These are phyloP conservation scores for Ogataea thermomethanolica DNA, from an alignment of 805 yeast species.

Conservation along the genomic window DNA sequence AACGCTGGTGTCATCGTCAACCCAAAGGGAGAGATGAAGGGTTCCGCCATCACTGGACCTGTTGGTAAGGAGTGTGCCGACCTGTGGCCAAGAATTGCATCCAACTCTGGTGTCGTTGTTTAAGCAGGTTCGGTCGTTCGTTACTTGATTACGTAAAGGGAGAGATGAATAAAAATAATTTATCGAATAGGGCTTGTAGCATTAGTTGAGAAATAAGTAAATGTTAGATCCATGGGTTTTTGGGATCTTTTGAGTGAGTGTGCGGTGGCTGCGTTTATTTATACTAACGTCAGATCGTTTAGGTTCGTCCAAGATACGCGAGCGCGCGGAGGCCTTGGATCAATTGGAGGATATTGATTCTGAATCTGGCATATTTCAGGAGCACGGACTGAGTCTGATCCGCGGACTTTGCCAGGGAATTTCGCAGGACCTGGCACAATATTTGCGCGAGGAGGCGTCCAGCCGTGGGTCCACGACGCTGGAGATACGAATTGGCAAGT, in stretches of 20 bases:
- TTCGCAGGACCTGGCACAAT: constrained; percentile 21
- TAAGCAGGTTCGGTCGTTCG: constrained; percentile 39
- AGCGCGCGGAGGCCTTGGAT: constrained; percentile 49
- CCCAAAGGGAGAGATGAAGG: constrained; percentile 99
- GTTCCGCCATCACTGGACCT: constrained; percentile 99
- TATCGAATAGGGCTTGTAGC: constrained; percentile 3
- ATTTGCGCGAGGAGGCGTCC: constrained; percentile 21
- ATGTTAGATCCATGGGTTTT: too few species aligned
- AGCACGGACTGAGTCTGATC: constrained; percentile 9
- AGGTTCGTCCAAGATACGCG: constrained; percentile 50
- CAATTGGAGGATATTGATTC: constrained; percentile 34
- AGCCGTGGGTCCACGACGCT: constrained; percentile 9
- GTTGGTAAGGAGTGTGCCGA: constrained; percentile 99
- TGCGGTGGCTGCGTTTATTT: neutral
- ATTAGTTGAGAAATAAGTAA: neutral
- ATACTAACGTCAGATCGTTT: constrained; percentile 26
- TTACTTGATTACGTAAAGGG: constrained; percentile 20
- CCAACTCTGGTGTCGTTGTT: constrained; percentile 99
- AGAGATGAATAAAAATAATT: constrained; percentile 10
- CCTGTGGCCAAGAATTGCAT: constrained; percentile 99
- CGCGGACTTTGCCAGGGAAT: constrained; percentile 21
- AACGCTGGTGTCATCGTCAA: constrained; percentile 99
- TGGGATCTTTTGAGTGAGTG: neutral
- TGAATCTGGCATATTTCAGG: constrained; percentile 9
- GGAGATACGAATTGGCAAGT: constrained; percentile 24